Evolutionary conservation across 306 rosid genomes (phyloP).

Genomic region (Geum urbanum): DNA sequence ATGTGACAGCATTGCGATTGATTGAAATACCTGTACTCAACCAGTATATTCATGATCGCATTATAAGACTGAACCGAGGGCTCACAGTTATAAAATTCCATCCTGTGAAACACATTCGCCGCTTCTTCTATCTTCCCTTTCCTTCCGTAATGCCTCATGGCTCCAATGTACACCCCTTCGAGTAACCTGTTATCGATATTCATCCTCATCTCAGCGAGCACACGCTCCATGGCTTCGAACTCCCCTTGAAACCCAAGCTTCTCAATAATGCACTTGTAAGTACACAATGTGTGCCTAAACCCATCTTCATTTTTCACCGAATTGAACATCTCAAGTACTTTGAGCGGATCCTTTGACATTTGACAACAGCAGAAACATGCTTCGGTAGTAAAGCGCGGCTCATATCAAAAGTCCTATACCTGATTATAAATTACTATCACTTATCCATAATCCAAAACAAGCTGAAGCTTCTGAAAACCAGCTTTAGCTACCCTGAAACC

Average conservation of each 20-base stretch:
- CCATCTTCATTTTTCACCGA: slow-evolving; percentile 66
- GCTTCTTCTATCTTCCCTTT: slow-evolving; percentile 81
- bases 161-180: slow-evolving; percentile 74
- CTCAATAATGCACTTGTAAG: slow-evolving; percentile 69
- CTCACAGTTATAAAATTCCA: slow-evolving; percentile 78
- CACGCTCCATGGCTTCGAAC: slow-evolving; percentile 68
- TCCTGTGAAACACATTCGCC: slow-evolving; percentile 64
- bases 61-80: slow-evolving; percentile 73
- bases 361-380: slow-evolving; percentile 68
- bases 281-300: slow-evolving; percentile 58
- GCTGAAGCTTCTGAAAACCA: background rate
- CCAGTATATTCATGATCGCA: slow-evolving; percentile 64
- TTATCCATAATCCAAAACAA: slow-evolving; percentile 14
- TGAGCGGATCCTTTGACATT: slow-evolving; percentile 64
- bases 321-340: slow-evolving; percentile 72
- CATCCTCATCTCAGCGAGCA: slow-evolving; percentile 55
- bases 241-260: slow-evolving; percentile 73
- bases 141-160: slow-evolving; percentile 71
- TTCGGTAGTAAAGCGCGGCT: slow-evolving; percentile 57
- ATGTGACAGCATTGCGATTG: slow-evolving; percentile 77
- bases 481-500: slow-evolving; percentile 8
- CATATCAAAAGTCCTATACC: slow-evolving; percentile 35
- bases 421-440: background rate
- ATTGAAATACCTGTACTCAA: slow-evolving; percentile 51
- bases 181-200: slow-evolving; percentile 44